Base-by-base conservation (phyloP, 2,329 filamentous ascomycete genomes). In the Trichoderma gracile region DNA sequence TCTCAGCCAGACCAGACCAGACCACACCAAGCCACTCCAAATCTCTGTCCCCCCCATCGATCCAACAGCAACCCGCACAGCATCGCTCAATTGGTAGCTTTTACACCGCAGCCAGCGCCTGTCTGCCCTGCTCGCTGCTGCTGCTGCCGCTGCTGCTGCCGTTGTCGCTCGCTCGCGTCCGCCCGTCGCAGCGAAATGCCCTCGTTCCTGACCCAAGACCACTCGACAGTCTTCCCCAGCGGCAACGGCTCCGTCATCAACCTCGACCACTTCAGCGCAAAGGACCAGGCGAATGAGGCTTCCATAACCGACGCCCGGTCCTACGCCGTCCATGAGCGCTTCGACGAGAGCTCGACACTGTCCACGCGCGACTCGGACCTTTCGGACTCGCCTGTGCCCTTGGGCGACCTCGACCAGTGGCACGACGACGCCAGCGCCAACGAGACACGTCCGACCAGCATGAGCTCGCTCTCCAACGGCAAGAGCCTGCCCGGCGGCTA, bases 401-500 rank as follows among this genome's bases (percentile, higher is more conserved):
- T 78, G 74, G 78, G 80, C 77, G 81, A 59, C 23, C 60, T 64
- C 60, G 59, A 66, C 25, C 60, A 58, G 43, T 50, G 49, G 60
- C 61, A 49, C 42, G 65, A 66, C 40, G 60, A 66, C 60, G 61
- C 54, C 47, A 64, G 61, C 65, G 65, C 78, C 69, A 76, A 74
- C 71, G 70, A 69, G 56, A 78, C 77, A 66, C 73, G 74, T 53
- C 76, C 78, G 6, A 82, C 85, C 72, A 88, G 82, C 76, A 84
- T 88, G 78, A 84, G 80, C 75, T 82, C 85, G 43, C 72, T 86
- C 72, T 81, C 83, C 69, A 87, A 88, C 73, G 85, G 82, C 68
- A 81, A 79, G 69, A 78, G 80, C 64, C 72, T 73, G 67, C 74
- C 75, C 63, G 73, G 71, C 66, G 71, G 72, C n/a, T 60, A 67